Base-by-base conservation (phyloP, 1,139 yeast species). In the Groenewaldozyma sp. region DNA sequence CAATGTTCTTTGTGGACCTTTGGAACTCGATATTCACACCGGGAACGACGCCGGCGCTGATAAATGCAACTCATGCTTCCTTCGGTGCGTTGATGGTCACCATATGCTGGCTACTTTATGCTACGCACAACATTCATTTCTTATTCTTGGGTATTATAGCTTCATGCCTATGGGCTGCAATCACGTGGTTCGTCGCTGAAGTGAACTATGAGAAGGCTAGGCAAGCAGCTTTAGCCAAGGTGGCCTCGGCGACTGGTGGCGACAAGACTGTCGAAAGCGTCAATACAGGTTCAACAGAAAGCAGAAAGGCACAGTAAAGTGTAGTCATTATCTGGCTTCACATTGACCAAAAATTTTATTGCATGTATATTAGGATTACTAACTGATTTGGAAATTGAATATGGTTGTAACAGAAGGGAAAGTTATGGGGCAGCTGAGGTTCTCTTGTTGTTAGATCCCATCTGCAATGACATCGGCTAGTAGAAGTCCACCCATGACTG, bases 11-110 rank as follows among this genome's bases (percentile, higher is more conserved):
- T 31, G 70, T 64, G 19, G 94, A 82, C 27, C 70, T 91, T 36
- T 88, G 97, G 96, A 79, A 82, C 45, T 82, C 95, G 5, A 74
- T 91, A 24, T 82, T 88, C 60, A 81, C 88, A n/a, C 97, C 97
- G 2, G 98, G 98, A 1, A 76, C 94, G 0, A 74, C 91, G 0
- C 96, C 96, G 1, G 87, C 94, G 1, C 70, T 91, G 39, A 68
- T 87, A 14, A 69, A 72, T 32, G 96, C 97, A 7, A 82, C 93
- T 0, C 93, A 83, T 53, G 67, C 63, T 1, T 76, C 91, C 1
- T 83, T 83, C 53, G 64, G 68, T 1, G 64, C 76, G 9, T 65
- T 83, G 42, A 55, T 72, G 13, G 28, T 62, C 6, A 68, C 88
- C 1, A 68, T 88, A 48, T 47, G 65, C 2, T 63, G 68, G 42